phyloP scores from a whole-genome alignment of 2,329 filamentous ascomycete species.

The Aspergillus aculeatus region DNA sequence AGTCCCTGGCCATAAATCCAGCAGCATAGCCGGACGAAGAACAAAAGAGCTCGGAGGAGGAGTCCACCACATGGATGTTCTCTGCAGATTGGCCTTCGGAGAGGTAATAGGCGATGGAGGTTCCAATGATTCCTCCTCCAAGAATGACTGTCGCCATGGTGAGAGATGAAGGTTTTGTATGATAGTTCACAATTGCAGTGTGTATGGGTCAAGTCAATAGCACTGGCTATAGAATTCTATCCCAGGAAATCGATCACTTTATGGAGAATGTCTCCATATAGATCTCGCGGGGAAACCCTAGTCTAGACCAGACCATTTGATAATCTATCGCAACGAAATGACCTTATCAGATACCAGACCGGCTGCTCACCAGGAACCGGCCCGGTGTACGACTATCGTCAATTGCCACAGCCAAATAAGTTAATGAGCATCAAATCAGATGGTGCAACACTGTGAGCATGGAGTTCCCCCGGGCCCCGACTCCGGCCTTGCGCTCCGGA shows the following conservation, averaged over 20 bases:
- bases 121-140: conserved; percentile 68
- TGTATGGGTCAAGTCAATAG: no score
- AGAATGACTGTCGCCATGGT: conserved; percentile 61
- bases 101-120: conserved; percentile 71
- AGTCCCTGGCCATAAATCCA: conserved; percentile 72
- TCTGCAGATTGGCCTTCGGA: conserved; percentile 40
- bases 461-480: no score
- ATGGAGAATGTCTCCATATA: neutral
- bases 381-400: neutral
- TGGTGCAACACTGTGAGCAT: no score
- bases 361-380: neutral
- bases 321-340: neutral
- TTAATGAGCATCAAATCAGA: neutral
- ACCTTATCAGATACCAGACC: neutral
- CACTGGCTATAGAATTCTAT: neutral
- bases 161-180: conserved; percentile 24
- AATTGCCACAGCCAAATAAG: neutral
- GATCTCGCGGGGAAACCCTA: neutral
- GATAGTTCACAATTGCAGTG: neutral
- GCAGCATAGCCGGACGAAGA: conserved; percentile 73
- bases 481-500: no score
- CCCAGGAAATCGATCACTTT: neutral
- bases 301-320: neutral
- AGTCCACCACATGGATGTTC: conserved; percentile 59
- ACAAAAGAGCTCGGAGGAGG: conserved; percentile 62